phyloP scores from a whole-genome alignment of 352 stramenopile species.

The Pythium phragmiticola region DNA sequence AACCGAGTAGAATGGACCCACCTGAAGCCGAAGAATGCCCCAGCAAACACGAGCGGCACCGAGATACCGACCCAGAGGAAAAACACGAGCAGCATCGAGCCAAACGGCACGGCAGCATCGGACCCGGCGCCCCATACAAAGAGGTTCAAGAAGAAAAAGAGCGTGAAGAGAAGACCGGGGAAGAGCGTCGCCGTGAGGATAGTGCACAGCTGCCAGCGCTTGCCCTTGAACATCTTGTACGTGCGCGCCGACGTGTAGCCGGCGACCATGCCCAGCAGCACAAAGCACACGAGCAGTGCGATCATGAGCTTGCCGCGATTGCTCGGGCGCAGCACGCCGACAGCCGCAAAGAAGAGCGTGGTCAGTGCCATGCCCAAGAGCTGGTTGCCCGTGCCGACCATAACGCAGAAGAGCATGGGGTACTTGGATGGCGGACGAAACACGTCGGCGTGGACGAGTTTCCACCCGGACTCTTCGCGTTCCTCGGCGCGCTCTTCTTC shows the following conservation, averaged over 20 bases:
- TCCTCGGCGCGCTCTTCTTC: constrained; percentile 98
- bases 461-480: constrained; percentile 98
- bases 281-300: constrained; percentile 96
- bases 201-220: constrained; percentile 97
- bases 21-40: constrained; percentile 98
- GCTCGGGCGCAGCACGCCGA: constrained; percentile 95
- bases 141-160: constrained; percentile 98
- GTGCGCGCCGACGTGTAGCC: constrained; percentile 95
- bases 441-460: constrained; percentile 99
- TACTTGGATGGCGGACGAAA: constrained; percentile 96
- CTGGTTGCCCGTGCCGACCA: constrained; percentile 97
- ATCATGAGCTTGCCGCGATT: constrained; percentile 98
- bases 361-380: constrained; percentile 95
- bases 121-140: constrained; percentile 94
- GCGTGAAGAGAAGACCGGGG: constrained; percentile 94
- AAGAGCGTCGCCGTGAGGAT: constrained; percentile 95
- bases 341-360: constrained; percentile 96
- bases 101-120: constrained; percentile 94
- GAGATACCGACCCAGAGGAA: constrained; percentile 99
- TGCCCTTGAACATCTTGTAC: constrained; percentile 99
- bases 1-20: constrained; percentile 33
- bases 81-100: constrained; percentile 97
- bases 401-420: constrained; percentile 97
- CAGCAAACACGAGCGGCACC: constrained; percentile 98
- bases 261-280: constrained; percentile 94